A percentile compares a stretch with the other conserved stretches of the same genome.
Evolutionary conservation across 805 yeast species (phyloP).

Genomic region (Yarrowia divulgata): DNA sequence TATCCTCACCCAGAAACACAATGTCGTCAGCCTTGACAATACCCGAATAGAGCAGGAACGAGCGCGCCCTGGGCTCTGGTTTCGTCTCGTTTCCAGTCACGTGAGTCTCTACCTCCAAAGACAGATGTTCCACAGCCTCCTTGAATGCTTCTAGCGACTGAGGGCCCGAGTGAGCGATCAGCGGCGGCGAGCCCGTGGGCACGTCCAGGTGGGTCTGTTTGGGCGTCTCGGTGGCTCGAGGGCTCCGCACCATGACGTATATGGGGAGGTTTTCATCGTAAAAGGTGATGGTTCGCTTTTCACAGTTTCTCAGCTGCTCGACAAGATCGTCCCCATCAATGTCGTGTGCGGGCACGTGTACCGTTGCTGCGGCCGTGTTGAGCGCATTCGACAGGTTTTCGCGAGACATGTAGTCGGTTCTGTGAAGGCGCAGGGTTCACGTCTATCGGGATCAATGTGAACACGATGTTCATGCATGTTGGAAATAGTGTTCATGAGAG

Average conservation of each 20-base stretch:
- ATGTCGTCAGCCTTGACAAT: slow-evolving; percentile 21
- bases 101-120: slow-evolving; percentile 28
- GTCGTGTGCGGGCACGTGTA: slow-evolving; percentile 32
- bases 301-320: slow-evolving; percentile 6
- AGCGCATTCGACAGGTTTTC: slow-evolving; percentile 38
- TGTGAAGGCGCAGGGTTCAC: background rate
- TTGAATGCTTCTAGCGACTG: slow-evolving; percentile 24
- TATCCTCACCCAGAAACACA: slow-evolving; percentile 11
- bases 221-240: slow-evolving; percentile 4
- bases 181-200: slow-evolving; percentile 16
- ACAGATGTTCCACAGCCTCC: slow-evolving; percentile 23
- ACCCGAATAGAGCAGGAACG: slow-evolving; percentile 27
- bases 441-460: slow-evolving; percentile 18
- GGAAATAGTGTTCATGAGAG: slow-evolving; percentile 19
- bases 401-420: slow-evolving; percentile 3
- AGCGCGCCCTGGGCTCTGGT: slow-evolving; percentile 22
- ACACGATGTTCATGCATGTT: slow-evolving; percentile 23
- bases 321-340: slow-evolving; percentile 11
- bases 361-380: slow-evolving; percentile 30
- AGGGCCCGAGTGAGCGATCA: slow-evolving; percentile 5
- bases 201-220: slow-evolving; percentile 14
- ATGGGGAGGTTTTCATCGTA: slow-evolving; percentile 35
- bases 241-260: slow-evolving; percentile 32
- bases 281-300: slow-evolving; percentile 25
- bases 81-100: slow-evolving; percentile 36